phyloP scores from a whole-genome alignment of 192 early-diverging fungal species.

The Coemansia javaensis region DNA sequence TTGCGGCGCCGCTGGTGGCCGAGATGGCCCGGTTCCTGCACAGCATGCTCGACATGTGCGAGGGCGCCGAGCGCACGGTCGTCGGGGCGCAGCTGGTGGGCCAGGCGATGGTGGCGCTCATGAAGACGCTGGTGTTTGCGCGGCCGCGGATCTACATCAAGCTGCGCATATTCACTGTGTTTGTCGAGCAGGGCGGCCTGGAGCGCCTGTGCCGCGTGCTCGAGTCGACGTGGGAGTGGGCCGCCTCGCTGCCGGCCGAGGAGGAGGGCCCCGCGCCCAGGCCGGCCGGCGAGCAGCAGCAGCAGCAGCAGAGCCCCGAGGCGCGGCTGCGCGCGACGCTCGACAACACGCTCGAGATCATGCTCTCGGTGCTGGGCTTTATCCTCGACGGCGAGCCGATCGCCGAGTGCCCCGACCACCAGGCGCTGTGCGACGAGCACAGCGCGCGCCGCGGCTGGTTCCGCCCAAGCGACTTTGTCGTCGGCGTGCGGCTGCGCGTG shows the following conservation, averaged over 20 bases:
- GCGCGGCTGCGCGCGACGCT: slow-evolving; percentile 21
- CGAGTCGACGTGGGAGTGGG: slow-evolving; percentile 43
- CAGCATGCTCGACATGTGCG: slow-evolving; percentile 17
- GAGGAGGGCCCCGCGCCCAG: neutral
- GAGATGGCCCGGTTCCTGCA: slow-evolving; percentile 23
- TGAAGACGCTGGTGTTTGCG: slow-evolving; percentile 46
- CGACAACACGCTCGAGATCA: slow-evolving; percentile 37
- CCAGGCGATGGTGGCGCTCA: slow-evolving; percentile 37
- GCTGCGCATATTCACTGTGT: slow-evolving; percentile 35
- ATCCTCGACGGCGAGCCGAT: slow-evolving; percentile 67
- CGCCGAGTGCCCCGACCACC: slow-evolving; percentile 61
- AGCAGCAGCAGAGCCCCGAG: slow-evolving; percentile 5
- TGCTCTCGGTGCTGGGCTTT: slow-evolving; percentile 59
- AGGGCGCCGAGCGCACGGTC: slow-evolving; percentile 9
- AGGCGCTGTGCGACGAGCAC: slow-evolving; percentile 28
- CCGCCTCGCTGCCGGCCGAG: slow-evolving; percentile 11
- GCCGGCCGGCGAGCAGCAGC: too few species aligned
- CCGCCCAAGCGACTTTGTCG: slow-evolving; percentile 65
- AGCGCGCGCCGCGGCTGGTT: slow-evolving; percentile 57
- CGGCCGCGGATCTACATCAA: slow-evolving; percentile 44
- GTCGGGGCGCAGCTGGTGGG: slow-evolving; percentile 34
- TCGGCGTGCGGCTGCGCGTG: slow-evolving; percentile 56
- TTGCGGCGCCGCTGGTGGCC: slow-evolving; percentile 10
- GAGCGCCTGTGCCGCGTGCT: slow-evolving; percentile 33
- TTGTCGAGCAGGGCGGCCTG: slow-evolving; percentile 29